phyloP scores from a whole-genome alignment of 768 basidiomycete species.

The Pleurotus djamor region DNA sequence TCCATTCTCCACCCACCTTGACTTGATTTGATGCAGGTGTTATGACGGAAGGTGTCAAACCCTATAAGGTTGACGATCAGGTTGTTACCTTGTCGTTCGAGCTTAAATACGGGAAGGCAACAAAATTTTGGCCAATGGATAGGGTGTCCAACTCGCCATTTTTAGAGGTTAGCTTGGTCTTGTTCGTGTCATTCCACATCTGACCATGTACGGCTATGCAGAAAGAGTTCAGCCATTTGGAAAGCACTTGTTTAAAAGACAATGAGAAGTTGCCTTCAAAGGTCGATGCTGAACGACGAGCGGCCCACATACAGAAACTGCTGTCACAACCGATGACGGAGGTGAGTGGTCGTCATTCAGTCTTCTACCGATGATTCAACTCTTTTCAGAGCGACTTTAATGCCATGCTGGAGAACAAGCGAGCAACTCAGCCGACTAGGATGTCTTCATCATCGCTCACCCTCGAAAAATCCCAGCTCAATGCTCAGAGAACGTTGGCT shows the following conservation, averaged over 20 bases:
- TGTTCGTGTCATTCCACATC: conserved; percentile 7
- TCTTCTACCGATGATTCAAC: conserved; percentile 8
- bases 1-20: not conserved
- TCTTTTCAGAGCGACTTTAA: conserved; percentile 69
- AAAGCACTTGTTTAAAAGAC: conserved; percentile 40
- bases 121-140: conserved; percentile 71
- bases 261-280: conserved; percentile 68
- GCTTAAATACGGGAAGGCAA: conserved; percentile 74
- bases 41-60: conserved; percentile 49
- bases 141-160: conserved; percentile 80
- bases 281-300: conserved; percentile 64
- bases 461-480: conserved; percentile 65
- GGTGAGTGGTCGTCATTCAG: conserved; percentile 39
- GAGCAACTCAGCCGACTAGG: conserved; percentile 30
- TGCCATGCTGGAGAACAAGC: conserved; percentile 76
- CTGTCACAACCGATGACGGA: conserved; percentile 71
- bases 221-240: conserved; percentile 74
- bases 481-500: conserved; percentile 73
- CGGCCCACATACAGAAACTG: conserved; percentile 57
- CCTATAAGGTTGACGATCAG: conserved; percentile 71
- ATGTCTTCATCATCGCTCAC: conserved; percentile 32
- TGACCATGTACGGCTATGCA: conserved; percentile 22
- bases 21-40: conserved; percentile 35
- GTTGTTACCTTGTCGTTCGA: conserved; percentile 65
- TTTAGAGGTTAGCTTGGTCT: conserved; percentile 45